A percentile compares a stretch with the other conserved stretches of the same genome.
Conservation (phyloP, 1,284 basidiomycete species). For the Cryptococcus wingfieldii region DNA sequence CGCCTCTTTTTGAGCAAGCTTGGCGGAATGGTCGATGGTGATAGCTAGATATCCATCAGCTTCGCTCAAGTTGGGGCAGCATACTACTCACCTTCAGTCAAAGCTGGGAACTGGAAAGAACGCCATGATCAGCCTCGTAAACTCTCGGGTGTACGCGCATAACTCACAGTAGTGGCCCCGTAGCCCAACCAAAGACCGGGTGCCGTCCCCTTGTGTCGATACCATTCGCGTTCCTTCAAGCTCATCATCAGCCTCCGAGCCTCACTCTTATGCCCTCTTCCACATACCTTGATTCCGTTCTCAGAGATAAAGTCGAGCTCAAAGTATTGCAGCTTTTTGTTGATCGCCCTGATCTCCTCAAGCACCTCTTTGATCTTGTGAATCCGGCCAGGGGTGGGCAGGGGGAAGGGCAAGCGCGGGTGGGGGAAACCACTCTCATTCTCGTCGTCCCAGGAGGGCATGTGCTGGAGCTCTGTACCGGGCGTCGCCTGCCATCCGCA, state of each 20-base stretch:
- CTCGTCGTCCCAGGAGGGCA: neutral
- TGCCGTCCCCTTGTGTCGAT: slow-evolving; percentile 75
- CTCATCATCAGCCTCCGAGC: neutral
- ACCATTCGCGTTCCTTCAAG: slow-evolving; percentile 72
- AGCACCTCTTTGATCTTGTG: slow-evolving; percentile 59
- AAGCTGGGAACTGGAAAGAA: slow-evolving; percentile 59
- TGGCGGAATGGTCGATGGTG: slow-evolving; percentile 62
- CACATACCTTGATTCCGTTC: slow-evolving; percentile 59
- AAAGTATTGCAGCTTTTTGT: slow-evolving; percentile 67
- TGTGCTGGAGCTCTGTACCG: slow-evolving; percentile 1
- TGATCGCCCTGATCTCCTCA: slow-evolving; percentile 61
- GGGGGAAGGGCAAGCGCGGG: slow-evolving; percentile 15
- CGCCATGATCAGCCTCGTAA: neutral
- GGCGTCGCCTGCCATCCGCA: neutral
- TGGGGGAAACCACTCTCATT: neutral
- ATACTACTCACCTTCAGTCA: slow-evolving; percentile 57
- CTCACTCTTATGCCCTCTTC: neutral
- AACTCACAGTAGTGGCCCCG: slow-evolving; percentile 55
- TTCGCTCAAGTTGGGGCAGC: neutral
- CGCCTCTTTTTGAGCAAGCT: slow-evolving; percentile 63
- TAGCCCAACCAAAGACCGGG: slow-evolving; percentile 89
- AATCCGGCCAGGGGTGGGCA: slow-evolving; percentile 22
- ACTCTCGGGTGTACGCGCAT: neutral
- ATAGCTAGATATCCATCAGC: slow-evolving; percentile 51
- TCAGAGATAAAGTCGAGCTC: slow-evolving; percentile 81